phyloP scores from a whole-genome alignment of 2,329 filamentous ascomycete species.

The Incumbomyces delicatus region DNA sequence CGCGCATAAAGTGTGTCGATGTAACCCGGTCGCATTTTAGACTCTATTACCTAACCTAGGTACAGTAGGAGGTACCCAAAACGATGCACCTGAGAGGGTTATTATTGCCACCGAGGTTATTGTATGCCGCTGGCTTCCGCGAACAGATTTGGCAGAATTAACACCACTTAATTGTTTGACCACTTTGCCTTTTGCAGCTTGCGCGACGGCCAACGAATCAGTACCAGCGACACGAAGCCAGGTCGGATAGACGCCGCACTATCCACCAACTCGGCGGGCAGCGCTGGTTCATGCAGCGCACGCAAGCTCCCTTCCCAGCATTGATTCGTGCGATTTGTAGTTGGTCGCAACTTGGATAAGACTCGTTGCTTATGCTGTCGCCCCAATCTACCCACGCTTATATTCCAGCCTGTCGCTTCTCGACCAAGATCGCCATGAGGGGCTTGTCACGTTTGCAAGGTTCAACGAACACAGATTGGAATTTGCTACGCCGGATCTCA shows the following conservation, averaged over 20 bases:
- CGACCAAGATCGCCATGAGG: conserved; percentile 5
- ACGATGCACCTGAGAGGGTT: no score
- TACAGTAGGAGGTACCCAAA: no score
- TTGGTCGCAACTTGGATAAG: no score
- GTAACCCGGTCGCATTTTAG: no score
- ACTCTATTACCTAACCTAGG: no score
- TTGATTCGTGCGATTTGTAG: conserved; percentile 6
- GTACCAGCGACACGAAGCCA: neutral
- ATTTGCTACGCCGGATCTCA: neutral
- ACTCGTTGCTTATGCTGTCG: neutral
- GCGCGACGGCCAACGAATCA: conserved; percentile 5
- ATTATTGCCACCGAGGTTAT: neutral
- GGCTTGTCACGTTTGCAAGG: neutral
- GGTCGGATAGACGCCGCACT: conserved; percentile 1
- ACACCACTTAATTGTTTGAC: neutral
- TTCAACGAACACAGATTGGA: no score
- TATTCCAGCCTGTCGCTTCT: neutral
- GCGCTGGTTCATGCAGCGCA: neutral
- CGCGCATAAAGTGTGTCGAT: neutral
- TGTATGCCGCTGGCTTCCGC: conserved; percentile 5
- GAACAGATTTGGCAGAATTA: conserved; percentile 1
- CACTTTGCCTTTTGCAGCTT: conserved; percentile 3
- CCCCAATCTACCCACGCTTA: conserved; percentile 7
- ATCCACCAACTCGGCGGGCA: neutral
- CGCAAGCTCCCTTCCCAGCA: neutral